Percentiles rank a stretch among this genome's conserved stretches.
Conservation (phyloP, 345 rosid genomes). For the Linum lewisii region DNA sequence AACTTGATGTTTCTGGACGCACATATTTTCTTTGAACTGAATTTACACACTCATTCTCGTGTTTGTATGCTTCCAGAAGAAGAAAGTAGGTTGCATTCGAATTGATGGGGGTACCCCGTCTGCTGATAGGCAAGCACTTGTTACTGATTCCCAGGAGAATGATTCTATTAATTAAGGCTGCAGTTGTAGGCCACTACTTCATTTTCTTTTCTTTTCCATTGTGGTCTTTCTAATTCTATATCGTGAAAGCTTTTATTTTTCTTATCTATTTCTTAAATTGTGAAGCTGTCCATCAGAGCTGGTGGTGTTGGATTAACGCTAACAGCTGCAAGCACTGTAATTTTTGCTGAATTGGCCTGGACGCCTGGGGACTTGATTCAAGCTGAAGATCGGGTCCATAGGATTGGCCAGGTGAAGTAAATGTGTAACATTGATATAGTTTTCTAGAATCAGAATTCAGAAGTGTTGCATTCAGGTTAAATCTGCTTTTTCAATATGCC, state of each 20-base stretch:
- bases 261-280: conserved; percentile 11
- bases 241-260: background rate
- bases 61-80: conserved; percentile 49
- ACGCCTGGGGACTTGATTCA: conserved; percentile 93
- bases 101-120: conserved; percentile 85
- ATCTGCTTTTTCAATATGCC: no score
- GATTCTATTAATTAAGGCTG: conserved; percentile 69
- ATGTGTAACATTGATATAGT: conserved; percentile 2
- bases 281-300: conserved; percentile 86
- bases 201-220: background rate
- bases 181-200: conserved; percentile 44
- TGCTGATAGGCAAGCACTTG: conserved; percentile 62
- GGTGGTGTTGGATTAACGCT: conserved; percentile 92
- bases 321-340: conserved; percentile 93
- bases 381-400: conserved; percentile 97
- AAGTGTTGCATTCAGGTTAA: no score
- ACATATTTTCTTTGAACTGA: conserved; percentile 11
- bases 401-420: conserved; percentile 80
- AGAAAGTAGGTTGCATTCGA: conserved; percentile 79
- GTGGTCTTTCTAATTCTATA: background rate
- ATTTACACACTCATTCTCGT: conserved; percentile 12
- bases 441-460: no score
- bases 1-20: conserved; percentile 11
- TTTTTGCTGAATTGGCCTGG: conserved; percentile 93
- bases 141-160: conserved; percentile 79